Evolutionary conservation across 2,329 filamentous ascomycete species (phyloP), one percentile per base, ranked within the genome.

Genomic region (Pseudovirgaria hyperparasitica): DNA sequence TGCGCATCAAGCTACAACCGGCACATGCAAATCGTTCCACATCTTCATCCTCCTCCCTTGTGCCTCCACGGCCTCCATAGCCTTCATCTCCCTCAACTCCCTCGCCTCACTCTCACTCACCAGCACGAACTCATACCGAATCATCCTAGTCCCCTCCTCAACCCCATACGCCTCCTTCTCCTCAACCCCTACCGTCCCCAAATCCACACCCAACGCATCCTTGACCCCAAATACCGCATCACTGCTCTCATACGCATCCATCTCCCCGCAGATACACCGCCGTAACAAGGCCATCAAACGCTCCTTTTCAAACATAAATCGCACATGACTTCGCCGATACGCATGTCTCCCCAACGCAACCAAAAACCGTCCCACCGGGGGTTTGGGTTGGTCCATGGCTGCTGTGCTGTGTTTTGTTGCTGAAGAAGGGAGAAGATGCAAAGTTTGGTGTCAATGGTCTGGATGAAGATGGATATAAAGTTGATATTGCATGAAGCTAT

Each of bases 221-320:
- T 92, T 92, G 31, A 92, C 82, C 12, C 82, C 82, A 41, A 92
- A 92, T 2, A 92, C 82, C 0, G 82, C 80, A 45, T 92, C 82
- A 0, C 77, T 81, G 1, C 72, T 80, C 57, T 87, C 81, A 47
- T 87, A 90, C n/a, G n/a, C n/a, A n/a, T 51, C 50, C 0, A 36
- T 50, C 5, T 47, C 48, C 0, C 48, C 1, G 46, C 45, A 5
- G 34, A 45, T 12, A 38, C 48, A 12, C 46, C 51, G 22, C 49
- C 52, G 24, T 49, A 39, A 12, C 42, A 46, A 12, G 50, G 46
- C 27, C 47, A 52, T 19, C 42, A 36, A 5, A 51, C 52, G 44
- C 8, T 31, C 22, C 34, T 52, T 50, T 32, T 52, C n/a, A n/a
- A n/a, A n/a, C n/a, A n/a, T n/a, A 21, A 52, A 54, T 37, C 52